Percentiles rank a stretch among this genome's conserved stretches.
These are phyloP conservation scores for Stephanodiscus minutulus DNA, from an alignment of 108 stramenopile genomes.

Conservation along the genomic window DNA sequence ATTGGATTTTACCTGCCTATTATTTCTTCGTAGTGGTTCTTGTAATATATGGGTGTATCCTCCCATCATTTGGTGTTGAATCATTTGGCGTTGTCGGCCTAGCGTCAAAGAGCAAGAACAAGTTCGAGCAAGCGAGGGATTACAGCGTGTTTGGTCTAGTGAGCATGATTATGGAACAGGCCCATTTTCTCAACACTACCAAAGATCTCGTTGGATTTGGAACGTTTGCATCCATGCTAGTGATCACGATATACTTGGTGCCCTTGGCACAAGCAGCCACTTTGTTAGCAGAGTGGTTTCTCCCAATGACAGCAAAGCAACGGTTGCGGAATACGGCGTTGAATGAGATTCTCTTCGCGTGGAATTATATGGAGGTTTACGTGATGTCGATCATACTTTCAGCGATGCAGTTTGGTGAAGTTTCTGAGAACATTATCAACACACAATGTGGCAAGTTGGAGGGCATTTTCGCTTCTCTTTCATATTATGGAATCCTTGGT, in stretches of 20 bases:
- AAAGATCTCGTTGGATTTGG: slow-evolving; percentile 66
- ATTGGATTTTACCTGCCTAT: slow-evolving; percentile 33
- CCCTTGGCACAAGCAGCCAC: slow-evolving; percentile 61
- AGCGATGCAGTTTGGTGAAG: slow-evolving; percentile 75
- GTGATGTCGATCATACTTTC: slow-evolving; percentile 70
- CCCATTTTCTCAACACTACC: slow-evolving; percentile 53
- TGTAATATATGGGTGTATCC: slow-evolving; percentile 60
- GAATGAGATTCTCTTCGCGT: slow-evolving; percentile 69
- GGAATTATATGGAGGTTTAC: slow-evolving; percentile 88
- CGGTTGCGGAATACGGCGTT: slow-evolving; percentile 36
- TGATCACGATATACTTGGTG: slow-evolving; percentile 70
- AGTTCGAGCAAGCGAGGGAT: slow-evolving; percentile 60
- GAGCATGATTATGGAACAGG: slow-evolving; percentile 73
- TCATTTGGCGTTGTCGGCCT: slow-evolving; percentile 73
- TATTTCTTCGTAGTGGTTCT: slow-evolving; percentile 39
- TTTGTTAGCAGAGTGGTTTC: slow-evolving; percentile 62
- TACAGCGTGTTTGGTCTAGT: slow-evolving; percentile 66
- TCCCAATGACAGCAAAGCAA: slow-evolving; percentile 41
- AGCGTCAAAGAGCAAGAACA: slow-evolving; percentile 72
- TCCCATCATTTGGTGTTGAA: slow-evolving; percentile 69
- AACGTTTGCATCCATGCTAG: slow-evolving; percentile 59
- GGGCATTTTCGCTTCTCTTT: slow-evolving; percentile 55
- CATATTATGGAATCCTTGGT: slow-evolving; percentile 66
- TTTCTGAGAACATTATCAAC: slow-evolving; percentile 77
- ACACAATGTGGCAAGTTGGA: slow-evolving; percentile 64